Evolutionary conservation across 768 basidiomycete species (phyloP).

Genomic region (Suillus alpinus): DNA sequence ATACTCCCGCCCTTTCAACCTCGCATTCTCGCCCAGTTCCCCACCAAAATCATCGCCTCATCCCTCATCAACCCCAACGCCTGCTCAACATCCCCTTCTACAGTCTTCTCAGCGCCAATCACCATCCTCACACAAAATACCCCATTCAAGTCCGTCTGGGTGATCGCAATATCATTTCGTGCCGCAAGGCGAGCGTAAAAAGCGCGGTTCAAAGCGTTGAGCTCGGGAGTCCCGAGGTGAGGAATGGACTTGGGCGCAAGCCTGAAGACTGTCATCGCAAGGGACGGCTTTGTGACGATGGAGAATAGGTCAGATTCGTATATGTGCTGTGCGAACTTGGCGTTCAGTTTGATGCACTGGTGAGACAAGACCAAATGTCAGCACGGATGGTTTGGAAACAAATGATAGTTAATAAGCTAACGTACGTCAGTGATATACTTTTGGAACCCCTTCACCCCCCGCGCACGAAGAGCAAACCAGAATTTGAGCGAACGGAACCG

Average conservation of each 20-base stretch:
- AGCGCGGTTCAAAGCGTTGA: slow-evolving; percentile 65
- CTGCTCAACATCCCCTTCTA: slow-evolving; percentile 54
- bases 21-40: not conserved
- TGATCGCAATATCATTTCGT: slow-evolving; percentile 67
- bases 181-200: slow-evolving; percentile 59
- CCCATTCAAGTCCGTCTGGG: slow-evolving; percentile 75
- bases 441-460: slow-evolving; percentile 77
- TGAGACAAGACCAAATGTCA: not conserved
- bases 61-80: slow-evolving; percentile 41
- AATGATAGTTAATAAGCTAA: not conserved
- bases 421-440: slow-evolving; percentile 66
- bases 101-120: slow-evolving; percentile 69
- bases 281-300: slow-evolving; percentile 67
- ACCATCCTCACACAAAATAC: slow-evolving; percentile 75
- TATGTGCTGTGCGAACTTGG: slow-evolving; percentile 58
- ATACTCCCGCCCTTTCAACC: not conserved
- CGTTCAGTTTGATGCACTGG: slow-evolving; percentile 64
- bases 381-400: not conserved
- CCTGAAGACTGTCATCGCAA: slow-evolving; percentile 78
- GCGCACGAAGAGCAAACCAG: slow-evolving; percentile 89
- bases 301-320: slow-evolving; percentile 48
- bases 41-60: not conserved
- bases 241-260: slow-evolving; percentile 39
- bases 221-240: slow-evolving; percentile 28
- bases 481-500: slow-evolving; percentile 88